Evolutionary conservation across 768 basidiomycete species (phyloP), one percentile per base, ranked within the genome.

Genomic region (Crepidotus variabilis): DNA sequence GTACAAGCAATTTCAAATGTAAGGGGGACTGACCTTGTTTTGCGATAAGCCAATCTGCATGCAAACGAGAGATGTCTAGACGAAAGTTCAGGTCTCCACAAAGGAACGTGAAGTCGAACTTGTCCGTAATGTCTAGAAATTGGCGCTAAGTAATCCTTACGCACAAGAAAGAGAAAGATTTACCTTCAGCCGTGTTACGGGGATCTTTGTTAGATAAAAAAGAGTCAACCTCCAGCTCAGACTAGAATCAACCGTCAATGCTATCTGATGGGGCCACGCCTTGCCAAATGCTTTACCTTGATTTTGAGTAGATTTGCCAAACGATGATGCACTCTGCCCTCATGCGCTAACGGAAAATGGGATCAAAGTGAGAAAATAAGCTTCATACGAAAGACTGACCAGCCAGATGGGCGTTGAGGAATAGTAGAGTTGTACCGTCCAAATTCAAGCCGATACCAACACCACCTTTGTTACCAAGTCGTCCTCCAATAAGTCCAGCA

Each of bases 71-170:
- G 47, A 97, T 84, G 60, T 95, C 87, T 50, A 97, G 73, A 33
- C 95, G 81, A 66, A 97, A 97, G 69, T 96, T 98, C 49, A 94
- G 81, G 68, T 97, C 95, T 2, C 94, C 95, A 62, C 85, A 91
- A 46, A 95, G 78, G 68, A 96, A 97, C 0, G 89, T 84, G 58
- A 87, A 87, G 67, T 98, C 95, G 63, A 94, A 97, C 61, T 81
- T 84, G 64, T 96, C 93, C 0, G 91, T 92, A 47, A 93, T 71
- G 65, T 96, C 93, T 86, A 36, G n/a, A 39, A n/a, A 18, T 35
- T 6, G n/a, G 33, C 16, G 48, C 32, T n/a, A 11, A 39, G 7
- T 47, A 24, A 46, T 46, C 24, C 18, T 7, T 18, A n/a, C 2
- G 33, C 28, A 14, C 23, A 23, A 10, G 33, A 52, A 18, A 18